Evolutionary conservation across 257 asterid species (phyloP), one percentile per base, ranked within the genome.

Genomic region (Nicotiana paniculata): DNA sequence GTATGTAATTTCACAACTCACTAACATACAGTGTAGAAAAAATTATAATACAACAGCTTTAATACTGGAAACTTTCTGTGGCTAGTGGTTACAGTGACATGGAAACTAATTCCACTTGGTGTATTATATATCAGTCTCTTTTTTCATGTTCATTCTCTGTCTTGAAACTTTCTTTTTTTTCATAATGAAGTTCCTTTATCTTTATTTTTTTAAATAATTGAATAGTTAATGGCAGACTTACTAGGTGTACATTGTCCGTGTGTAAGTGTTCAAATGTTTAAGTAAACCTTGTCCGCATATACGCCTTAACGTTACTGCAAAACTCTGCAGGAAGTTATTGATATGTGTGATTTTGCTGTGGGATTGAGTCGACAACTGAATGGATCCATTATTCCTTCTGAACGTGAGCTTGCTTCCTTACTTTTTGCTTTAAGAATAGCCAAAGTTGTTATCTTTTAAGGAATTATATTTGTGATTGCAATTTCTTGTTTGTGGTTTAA

Each of bases 301-400:
- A 7, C 32, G 67, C 33, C 67, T 33, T 84, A 59, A 86, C 69
- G 28, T 81, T 30, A 81, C 11, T 86, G 82, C 62, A 58, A 61
- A 74, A 83, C 21, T 68, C 82, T 69, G 84, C 97, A 96, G 99
- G 99, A 96, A 86, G 90, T 96, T 80, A 92, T 96, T 75, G 99
- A 96, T 86, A 96, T 96, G 99, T 96, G 99, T 62, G 99, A 96
- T 90, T 96, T 92, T 88, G 97, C 97, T 77, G 99, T 96, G 90
- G 99, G 99, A 85, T 89, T 96, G 86, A 96, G 99, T 84, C 97
- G 99, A 61, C 99, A 96, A 89, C 93, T 96, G 83, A 96, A 96
- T 87, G 99, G 99, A 79, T 93, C 97, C 2, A 86, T 96, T 82
- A 96, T 96, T 85, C 98, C 99, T 81, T 96, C 99, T 77, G 99